Conservation (phyloP, 2,329 filamentous ascomycete genomes). For the Colletotrichum chlorophyti region DNA sequence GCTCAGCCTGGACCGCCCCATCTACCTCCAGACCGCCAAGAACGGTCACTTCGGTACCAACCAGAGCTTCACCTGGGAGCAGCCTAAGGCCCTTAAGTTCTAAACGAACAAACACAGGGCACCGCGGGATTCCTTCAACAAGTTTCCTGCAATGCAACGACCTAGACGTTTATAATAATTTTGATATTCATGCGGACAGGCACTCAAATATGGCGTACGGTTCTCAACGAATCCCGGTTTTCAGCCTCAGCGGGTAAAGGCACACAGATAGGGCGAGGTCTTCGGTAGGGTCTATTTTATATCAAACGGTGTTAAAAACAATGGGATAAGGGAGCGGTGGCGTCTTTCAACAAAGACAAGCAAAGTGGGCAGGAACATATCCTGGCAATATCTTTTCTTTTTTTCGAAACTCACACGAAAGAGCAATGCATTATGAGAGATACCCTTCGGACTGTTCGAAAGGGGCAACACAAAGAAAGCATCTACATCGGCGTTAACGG, state of each 20-base stretch:
- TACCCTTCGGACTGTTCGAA: slow-evolving; percentile 39
- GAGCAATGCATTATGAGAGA: slow-evolving; percentile 46
- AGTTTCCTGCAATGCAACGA: slow-evolving; percentile 31
- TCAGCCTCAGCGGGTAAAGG: slow-evolving; percentile 30
- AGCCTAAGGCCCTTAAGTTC: slow-evolving; percentile 93
- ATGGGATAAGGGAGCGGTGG: slow-evolving; percentile 37
- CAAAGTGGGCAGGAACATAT: slow-evolving; percentile 34
- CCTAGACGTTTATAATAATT: slow-evolving; percentile 31
- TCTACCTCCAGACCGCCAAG: slow-evolving; percentile 99
- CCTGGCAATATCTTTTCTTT: slow-evolving; percentile 25
- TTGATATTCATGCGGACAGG: slow-evolving; percentile 30
- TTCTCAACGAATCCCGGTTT: slow-evolving; percentile 33
- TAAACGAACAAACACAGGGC: slow-evolving; percentile 57
- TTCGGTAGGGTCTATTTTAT: slow-evolving; percentile 21
- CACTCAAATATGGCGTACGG: slow-evolving; percentile 30
- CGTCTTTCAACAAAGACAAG: slow-evolving; percentile 57
- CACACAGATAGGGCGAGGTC: slow-evolving; percentile 14
- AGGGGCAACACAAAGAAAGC: slow-evolving; percentile 28
- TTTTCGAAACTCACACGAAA: slow-evolving; percentile 19
- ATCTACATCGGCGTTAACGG: slow-evolving; percentile 46
- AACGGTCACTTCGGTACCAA: slow-evolving; percentile 98
- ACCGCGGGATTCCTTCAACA: slow-evolving; percentile 31
- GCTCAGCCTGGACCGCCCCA: slow-evolving; percentile 92
- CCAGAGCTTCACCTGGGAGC: slow-evolving; percentile 97
- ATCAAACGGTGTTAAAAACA: slow-evolving; percentile 26